A percentile compares a stretch with the other conserved stretches of the same genome.
Conservation (phyloP, 371 early-diverging fungal species). For the Mortierella sp. region DNA sequence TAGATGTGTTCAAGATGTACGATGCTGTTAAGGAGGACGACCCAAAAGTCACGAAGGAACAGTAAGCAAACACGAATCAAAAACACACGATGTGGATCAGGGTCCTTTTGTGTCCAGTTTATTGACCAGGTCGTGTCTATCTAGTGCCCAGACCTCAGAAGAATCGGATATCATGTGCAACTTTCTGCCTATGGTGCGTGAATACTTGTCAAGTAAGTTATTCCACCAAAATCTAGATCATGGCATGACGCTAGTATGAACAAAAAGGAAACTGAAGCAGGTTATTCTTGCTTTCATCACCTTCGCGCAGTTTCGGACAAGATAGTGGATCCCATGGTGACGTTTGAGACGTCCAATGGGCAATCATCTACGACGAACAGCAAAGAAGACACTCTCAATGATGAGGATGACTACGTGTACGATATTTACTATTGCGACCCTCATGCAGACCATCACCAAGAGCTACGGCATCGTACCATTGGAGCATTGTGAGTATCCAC, state of each 20-base stretch:
- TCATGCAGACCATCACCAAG: slow-evolving; percentile 38
- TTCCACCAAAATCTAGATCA: too few species aligned
- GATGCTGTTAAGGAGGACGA: slow-evolving; percentile 75
- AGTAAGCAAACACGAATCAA: slow-evolving; percentile 17
- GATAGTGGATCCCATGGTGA: slow-evolving; percentile 17
- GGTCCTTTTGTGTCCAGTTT: background rate
- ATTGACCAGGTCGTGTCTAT: background rate
- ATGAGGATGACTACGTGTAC: slow-evolving; percentile 67
- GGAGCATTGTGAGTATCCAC: slow-evolving; percentile 60
- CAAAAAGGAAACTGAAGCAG: background rate
- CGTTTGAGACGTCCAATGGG: background rate
- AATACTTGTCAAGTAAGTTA: slow-evolving; percentile 68
- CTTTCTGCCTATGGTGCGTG: slow-evolving; percentile 79
- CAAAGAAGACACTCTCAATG: slow-evolving; percentile 51
- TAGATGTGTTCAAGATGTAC: slow-evolving; percentile 69
- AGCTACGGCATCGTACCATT: slow-evolving; percentile 34
- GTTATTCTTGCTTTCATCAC: background rate
- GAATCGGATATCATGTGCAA: slow-evolving; percentile 75
- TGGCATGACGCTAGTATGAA: too few species aligned
- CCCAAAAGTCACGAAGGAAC: slow-evolving; percentile 47
- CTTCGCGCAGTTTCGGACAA: slow-evolving; percentile 28
- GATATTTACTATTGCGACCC: slow-evolving; percentile 70
- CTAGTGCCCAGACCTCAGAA: slow-evolving; percentile 55
- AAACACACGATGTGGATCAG: background rate
- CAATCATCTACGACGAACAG: slow-evolving; percentile 2